Base-by-base conservation (phyloP, 2,329 filamentous ascomycete genomes). In the Diaporthe longicolla region DNA sequence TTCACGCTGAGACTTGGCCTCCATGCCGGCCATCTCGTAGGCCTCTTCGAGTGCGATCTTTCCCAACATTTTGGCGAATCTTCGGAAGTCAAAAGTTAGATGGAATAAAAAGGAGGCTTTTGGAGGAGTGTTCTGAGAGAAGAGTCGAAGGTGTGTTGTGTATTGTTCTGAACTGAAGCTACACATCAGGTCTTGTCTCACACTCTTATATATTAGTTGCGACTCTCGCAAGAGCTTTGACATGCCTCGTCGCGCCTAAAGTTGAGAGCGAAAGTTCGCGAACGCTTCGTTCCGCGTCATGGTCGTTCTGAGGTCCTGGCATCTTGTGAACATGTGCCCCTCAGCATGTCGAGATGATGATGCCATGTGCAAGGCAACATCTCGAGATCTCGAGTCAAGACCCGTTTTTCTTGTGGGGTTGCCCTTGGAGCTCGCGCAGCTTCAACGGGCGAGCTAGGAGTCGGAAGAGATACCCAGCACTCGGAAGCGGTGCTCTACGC, bases 31-130 rank as follows among this genome's bases (percentile, higher is more conserved):
- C 59, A 68, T 59, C 66, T 73, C 74, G 11, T 52, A 73, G 50
- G 74, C 74, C 54, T 75, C 74, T 29, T 75, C 74, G 13, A 75
- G 59, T 26, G 74, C 74, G 52, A 75, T 73, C 43, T 75, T 75
- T 17, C 74, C 71, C 19, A 71, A 54, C 74, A 75, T 74, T 15
- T 57, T 71, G 29, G 29, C 3, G n/a, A 6, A 37, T 48, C 13
- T 66, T 29, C 40, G 13, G 21, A 10, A 1, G n/a, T 6, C 37
- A 17, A 21, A 24, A n/a, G 24, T 19, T 37, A 11, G 4, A 3
- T 43, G 32, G n/a, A n/a, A 1, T 45, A 24, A 26, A 54, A 2
- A 7, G 9, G 4, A 52, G 11, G 17, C 15, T 63, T 17, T n/a
- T 13, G 13, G 4, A 10, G 11, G n/a, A 4, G 45, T 15, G 26